phyloP scores from a whole-genome alignment of 2,329 filamentous ascomycete species.

The Herpotrichia juniperi region DNA sequence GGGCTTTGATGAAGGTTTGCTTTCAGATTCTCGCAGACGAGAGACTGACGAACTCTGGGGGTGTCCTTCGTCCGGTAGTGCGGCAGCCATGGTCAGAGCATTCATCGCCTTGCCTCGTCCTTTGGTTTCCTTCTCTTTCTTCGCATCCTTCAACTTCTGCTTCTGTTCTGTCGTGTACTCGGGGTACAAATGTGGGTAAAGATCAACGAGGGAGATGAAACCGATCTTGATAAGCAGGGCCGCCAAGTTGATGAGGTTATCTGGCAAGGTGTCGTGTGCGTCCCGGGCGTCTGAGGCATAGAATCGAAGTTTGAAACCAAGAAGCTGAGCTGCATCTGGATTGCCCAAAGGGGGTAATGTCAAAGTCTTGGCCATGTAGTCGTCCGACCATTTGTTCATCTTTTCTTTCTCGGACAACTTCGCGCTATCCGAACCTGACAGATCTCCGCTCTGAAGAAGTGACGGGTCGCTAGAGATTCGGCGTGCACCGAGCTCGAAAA shows the following conservation, averaged over 20 bases:
- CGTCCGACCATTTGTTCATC: conserved; percentile 49
- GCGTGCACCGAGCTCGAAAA: conserved; percentile 84
- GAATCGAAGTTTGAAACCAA: conserved; percentile 96
- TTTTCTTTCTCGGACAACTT: conserved; percentile 48
- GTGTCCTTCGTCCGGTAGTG: conserved; percentile 80
- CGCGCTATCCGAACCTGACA: conserved; percentile 14
- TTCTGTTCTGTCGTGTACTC: conserved; percentile 79
- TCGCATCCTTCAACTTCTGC: conserved; percentile 70
- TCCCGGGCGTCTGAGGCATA: conserved; percentile 83
- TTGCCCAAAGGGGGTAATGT: conserved; percentile 87
- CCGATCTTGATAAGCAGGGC: conserved; percentile 95
- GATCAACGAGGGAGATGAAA: conserved; percentile 88
- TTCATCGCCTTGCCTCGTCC: conserved; percentile 74
- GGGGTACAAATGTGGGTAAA: conserved; percentile 92
- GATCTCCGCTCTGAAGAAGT: background rate
- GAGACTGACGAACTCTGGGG: conserved; percentile 53
- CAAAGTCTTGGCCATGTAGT: conserved; percentile 82
- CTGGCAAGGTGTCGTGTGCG: conserved; percentile 77
- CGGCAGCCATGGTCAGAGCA: conserved; percentile 84
- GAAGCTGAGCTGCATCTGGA: conserved; percentile 86
- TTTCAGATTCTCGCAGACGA: conserved; percentile 62
- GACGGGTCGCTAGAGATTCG: conserved; percentile 61
- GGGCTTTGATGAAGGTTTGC: conserved; percentile 49
- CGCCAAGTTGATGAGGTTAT: conserved; percentile 90
- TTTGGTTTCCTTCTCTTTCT: conserved; percentile 71